These are phyloP conservation scores for Candida tibetensis DNA, from an alignment of 805 yeast species.

Conservation along the genomic window DNA sequence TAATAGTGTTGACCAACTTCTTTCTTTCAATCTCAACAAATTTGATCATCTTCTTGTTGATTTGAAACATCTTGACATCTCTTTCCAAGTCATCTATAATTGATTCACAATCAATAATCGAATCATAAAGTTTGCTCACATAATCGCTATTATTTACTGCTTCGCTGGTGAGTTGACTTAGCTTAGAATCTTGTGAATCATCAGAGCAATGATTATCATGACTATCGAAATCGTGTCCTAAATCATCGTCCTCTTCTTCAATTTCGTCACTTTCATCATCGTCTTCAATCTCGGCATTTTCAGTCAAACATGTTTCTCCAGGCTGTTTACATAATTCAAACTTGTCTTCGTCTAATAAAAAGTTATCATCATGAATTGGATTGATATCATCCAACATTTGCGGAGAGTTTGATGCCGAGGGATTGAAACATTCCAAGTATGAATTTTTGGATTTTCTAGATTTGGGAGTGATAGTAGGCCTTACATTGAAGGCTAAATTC, in stretches of 20 bases:
- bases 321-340: slow-evolving; percentile 27
- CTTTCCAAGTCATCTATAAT: slow-evolving; percentile 32
- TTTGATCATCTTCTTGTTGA: slow-evolving; percentile 32
- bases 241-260: slow-evolving; percentile 25
- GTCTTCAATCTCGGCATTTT: slow-evolving; percentile 17
- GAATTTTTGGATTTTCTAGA: slow-evolving; percentile 23
- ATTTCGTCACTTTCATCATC: slow-evolving; percentile 24
- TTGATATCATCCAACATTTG: slow-evolving; percentile 35
- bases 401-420: slow-evolving; percentile 40
- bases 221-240: neutral
- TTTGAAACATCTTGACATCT: slow-evolving; percentile 30
- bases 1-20: slow-evolving; percentile 29
- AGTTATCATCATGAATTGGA: slow-evolving; percentile 27
- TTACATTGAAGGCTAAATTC: slow-evolving; percentile 24
- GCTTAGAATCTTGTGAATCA: neutral
- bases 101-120: slow-evolving; percentile 34
- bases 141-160: slow-evolving; percentile 9
- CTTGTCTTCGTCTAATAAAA: slow-evolving; percentile 33
- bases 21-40: slow-evolving; percentile 33
- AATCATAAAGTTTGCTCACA: slow-evolving; percentile 29
- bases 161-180: neutral
- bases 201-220: neutral
- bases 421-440: slow-evolving; percentile 23
- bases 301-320: slow-evolving; percentile 20
- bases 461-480: slow-evolving; percentile 35